A percentile compares a stretch with the other conserved stretches of the same genome.
These are phyloP conservation scores for Sesbania bispinosa DNA, from an alignment of 306 rosid genomes.

Conservation along the genomic window DNA sequence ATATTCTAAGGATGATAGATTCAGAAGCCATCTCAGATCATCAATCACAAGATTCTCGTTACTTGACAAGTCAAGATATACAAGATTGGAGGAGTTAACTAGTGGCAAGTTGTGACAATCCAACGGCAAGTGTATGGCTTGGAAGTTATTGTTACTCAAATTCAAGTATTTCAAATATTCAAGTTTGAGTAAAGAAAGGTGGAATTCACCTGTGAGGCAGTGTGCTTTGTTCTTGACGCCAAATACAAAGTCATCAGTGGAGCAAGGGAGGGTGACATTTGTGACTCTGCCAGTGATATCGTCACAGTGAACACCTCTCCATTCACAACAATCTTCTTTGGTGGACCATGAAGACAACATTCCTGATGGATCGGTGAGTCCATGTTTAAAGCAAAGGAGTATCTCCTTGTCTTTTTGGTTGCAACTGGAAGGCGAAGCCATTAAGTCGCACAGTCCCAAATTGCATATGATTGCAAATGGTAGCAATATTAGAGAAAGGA, in stretches of 20 bases:
- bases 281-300: not conserved
- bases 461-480: not conserved
- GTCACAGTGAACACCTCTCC: not conserved
- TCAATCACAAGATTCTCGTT: not conserved
- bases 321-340: not conserved
- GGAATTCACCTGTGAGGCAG: not conserved
- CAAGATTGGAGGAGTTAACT: not conserved
- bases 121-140: not conserved
- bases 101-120: not conserved
- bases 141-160: not conserved
- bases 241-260: not conserved
- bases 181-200: not conserved
- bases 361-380: not conserved
- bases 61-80: not conserved
- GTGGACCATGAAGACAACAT: not conserved
- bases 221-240: not conserved
- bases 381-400: not conserved
- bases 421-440: not conserved
- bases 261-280: not conserved
- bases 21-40: not conserved
- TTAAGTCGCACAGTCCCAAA: not conserved
- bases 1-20: not conserved
- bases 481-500: not conserved
- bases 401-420: not conserved
- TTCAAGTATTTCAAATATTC: not conserved